phyloP scores from a whole-genome alignment of 2,329 filamentous ascomycete species.

The Chaetomium strumarium region DNA sequence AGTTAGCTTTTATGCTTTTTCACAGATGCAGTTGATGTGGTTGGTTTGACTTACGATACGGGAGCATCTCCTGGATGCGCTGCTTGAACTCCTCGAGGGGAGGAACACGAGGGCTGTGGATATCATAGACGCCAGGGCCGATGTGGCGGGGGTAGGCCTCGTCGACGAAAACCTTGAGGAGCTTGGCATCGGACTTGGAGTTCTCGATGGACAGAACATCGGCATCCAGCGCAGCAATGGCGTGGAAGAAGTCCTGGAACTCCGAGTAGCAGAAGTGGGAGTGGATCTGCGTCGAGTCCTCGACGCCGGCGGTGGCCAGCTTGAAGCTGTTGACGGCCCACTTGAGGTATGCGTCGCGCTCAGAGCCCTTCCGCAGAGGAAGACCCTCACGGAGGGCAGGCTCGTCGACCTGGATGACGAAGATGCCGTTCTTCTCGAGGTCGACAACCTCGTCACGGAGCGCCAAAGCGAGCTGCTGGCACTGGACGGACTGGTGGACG shows the following conservation, averaged over 20 bases:
- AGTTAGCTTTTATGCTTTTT: constrained; percentile 7
- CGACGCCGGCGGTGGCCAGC: constrained; percentile 85
- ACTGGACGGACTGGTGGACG: constrained; percentile 97
- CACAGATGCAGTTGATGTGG: background rate
- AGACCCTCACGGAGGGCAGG: constrained; percentile 99
- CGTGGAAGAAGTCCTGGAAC: constrained; percentile 99
- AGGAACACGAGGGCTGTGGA: constrained; percentile 97
- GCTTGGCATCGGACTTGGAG: constrained; percentile 99
- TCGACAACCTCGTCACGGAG: constrained; percentile 98
- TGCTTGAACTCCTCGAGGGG: constrained; percentile 97
- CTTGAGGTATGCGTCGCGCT: constrained; percentile 92
- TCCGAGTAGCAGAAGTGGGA: constrained; percentile 99
- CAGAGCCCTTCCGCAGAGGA: constrained; percentile 85
- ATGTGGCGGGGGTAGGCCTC: constrained; percentile 97
- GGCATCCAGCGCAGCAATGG: constrained; percentile 94
- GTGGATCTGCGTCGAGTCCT: constrained; percentile 98
- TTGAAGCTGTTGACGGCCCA: constrained; percentile 99
- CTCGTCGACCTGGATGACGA: constrained; percentile 99
- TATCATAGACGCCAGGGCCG: constrained; percentile 98
- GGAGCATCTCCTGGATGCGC: constrained; percentile 95
- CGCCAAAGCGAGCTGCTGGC: constrained; percentile 95
- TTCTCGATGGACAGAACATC: constrained; percentile 99
- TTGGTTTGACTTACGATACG: constrained; percentile 67
- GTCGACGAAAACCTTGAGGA: constrained; percentile 97
- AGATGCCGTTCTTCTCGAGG: constrained; percentile 92